phyloP scores from a whole-genome alignment of 441 rosid species.

The Gossypium schwendimanii region DNA sequence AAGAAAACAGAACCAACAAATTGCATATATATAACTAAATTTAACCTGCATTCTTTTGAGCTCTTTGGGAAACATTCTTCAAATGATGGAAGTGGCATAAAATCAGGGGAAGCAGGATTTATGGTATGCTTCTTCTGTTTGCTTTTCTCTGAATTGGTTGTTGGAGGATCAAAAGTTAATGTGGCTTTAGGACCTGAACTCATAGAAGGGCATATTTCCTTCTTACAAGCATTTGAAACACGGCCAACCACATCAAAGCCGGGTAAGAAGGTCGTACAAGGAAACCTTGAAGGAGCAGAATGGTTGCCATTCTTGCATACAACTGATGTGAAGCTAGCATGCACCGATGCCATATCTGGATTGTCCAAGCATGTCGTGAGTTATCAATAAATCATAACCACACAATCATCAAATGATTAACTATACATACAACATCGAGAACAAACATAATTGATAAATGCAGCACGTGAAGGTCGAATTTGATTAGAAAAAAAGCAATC shows the following conservation, averaged over 20 bases:
- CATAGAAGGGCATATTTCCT: slow-evolving; percentile 23
- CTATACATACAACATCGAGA: not conserved
- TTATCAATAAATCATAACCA: not conserved
- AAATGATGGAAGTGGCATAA: slow-evolving; percentile 75
- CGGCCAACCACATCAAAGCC: slow-evolving; percentile 45
- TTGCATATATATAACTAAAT: not conserved
- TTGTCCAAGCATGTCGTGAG: not conserved
- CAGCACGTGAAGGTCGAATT: not conserved
- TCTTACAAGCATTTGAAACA: slow-evolving; percentile 31
- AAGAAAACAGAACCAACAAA: slow-evolving; percentile 5
- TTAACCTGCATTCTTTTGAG: slow-evolving; percentile 61
- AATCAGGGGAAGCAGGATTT: slow-evolving; percentile 90
- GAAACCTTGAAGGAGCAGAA: slow-evolving; percentile 40
- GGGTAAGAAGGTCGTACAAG: slow-evolving; percentile 42
- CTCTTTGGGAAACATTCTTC: slow-evolving; percentile 87
- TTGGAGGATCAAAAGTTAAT: slow-evolving; percentile 66
- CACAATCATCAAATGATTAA: not conserved
- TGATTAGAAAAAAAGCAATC: not conserved
- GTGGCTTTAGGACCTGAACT: slow-evolving; percentile 44
- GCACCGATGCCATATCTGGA: slow-evolving; percentile 59
- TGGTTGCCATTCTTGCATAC: slow-evolving; percentile 48
- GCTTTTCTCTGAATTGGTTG: slow-evolving; percentile 38
- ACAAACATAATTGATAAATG: not conserved
- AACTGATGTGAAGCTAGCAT: slow-evolving; percentile 39
- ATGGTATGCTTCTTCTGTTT: slow-evolving; percentile 61